Conservation (phyloP, 1,284 basidiomycete genomes). For the Amylostereum chailletii region DNA sequence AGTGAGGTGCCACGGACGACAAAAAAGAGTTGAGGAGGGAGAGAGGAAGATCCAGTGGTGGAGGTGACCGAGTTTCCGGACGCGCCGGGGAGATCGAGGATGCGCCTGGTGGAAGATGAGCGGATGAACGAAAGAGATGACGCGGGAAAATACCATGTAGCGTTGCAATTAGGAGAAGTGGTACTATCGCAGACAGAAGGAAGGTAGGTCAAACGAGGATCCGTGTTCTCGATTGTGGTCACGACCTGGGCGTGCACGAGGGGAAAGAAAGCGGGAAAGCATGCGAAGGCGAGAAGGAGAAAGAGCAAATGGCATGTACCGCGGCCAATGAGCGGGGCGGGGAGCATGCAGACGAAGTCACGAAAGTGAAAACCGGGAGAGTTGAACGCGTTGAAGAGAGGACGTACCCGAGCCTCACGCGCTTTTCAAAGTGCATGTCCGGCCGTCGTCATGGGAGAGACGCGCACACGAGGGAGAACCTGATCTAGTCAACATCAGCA, state of each 20-base stretch:
- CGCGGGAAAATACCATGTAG: slow-evolving; percentile 18
- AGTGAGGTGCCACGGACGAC: slow-evolving; percentile 18
- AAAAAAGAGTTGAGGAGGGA: slow-evolving; percentile 23
- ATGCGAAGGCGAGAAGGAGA: slow-evolving; percentile 5
- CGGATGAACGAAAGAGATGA: neutral
- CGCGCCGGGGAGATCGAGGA: slow-evolving; percentile 14
- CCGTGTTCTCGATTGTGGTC: slow-evolving; percentile 19
- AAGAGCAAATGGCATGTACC: slow-evolving; percentile 6
- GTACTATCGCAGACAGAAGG: slow-evolving; percentile 18
- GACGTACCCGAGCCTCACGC: neutral
- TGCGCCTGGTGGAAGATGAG: slow-evolving; percentile 14
- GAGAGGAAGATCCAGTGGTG: slow-evolving; percentile 17
- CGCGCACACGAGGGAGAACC: no score
- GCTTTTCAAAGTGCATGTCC: no score
- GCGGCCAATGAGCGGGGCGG: neutral
- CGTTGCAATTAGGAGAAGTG: slow-evolving; percentile 13
- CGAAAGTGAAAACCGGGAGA: neutral
- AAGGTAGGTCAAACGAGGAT: slow-evolving; percentile 19
- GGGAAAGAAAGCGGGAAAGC: neutral
- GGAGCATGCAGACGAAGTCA: slow-evolving; percentile 10
- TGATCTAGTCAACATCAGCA: no score
- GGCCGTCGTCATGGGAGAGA: no score
- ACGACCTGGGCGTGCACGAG: slow-evolving; percentile 10
- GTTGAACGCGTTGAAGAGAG: neutral
- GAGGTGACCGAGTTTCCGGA: slow-evolving; percentile 19